Evolutionary conservation across 2,329 filamentous ascomycete genomes (phyloP).

Genomic region (Hymenoscyphus repandus): DNA sequence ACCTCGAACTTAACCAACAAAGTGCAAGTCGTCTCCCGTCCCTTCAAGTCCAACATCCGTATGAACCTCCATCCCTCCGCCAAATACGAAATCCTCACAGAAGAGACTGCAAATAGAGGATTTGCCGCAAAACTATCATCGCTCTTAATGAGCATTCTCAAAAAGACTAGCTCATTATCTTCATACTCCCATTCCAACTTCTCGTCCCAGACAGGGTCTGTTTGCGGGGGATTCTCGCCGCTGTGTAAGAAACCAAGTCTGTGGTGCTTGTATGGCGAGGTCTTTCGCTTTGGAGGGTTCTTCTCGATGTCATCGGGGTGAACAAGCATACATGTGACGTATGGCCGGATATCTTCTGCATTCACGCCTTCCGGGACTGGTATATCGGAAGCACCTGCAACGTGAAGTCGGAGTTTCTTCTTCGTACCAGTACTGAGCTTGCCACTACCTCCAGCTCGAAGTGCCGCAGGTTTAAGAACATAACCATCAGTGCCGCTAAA

Average conservation of each 20-base stretch:
- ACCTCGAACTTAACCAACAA: conserved; percentile 58
- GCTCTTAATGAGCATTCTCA: conserved; percentile 62
- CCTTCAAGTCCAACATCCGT: conserved; percentile 59
- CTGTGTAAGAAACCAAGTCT: conserved; percentile 51
- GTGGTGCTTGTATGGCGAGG: conserved; percentile 53
- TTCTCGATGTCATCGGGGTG: conserved; percentile 48
- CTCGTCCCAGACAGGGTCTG: conserved; percentile 63
- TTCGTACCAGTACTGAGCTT: conserved; percentile 39
- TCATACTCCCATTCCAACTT: conserved; percentile 63
- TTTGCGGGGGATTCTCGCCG: conserved; percentile 53
- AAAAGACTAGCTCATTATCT: conserved; percentile 60
- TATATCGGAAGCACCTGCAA: conserved; percentile 58
- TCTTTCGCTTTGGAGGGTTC: conserved; percentile 56
- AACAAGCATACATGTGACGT: conserved; percentile 59
- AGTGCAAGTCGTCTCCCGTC: conserved; percentile 57
- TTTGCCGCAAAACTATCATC: conserved; percentile 59
- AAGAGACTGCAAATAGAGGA: conserved; percentile 55
- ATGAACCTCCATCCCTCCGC: conserved; percentile 57
- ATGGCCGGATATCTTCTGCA: conserved; percentile 52
- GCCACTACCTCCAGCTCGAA: conserved; percentile 52
- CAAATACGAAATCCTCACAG: conserved; percentile 54
- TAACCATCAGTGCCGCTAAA: conserved; percentile 62
- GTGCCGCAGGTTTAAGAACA: conserved; percentile 56
- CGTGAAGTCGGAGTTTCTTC: conserved; percentile 49
- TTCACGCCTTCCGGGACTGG: conserved; percentile 48